Base-by-base conservation (phyloP, 1,284 basidiomycete species). In the Coniferiporia weirii region DNA sequence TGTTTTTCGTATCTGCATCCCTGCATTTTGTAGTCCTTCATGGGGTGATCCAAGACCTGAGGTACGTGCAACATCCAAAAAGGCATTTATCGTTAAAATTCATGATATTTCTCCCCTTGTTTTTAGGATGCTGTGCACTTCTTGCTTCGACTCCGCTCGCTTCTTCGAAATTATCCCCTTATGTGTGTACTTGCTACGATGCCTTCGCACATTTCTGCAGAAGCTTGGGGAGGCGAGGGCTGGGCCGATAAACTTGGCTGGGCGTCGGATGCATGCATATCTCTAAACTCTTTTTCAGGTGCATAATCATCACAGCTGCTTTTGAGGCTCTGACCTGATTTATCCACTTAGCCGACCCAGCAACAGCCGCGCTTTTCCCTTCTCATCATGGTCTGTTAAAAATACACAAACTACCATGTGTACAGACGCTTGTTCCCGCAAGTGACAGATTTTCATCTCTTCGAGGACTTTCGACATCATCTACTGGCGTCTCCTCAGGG, bases 311-410 rank as follows among this genome's bases (percentile, higher is more conserved):
- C 36, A 12, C 47, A 15, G 36, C 22, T 48, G 13, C 35, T 43
- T 20, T 52, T 36, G 19, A 45, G 12, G 32, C 3, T 58, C 22
- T 52, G 4, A 54, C 63, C 54, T 6, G 51, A 54, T 36, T 49
- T 53, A 6, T 48, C 17, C 34, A 35, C 20, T 61, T 45, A 91
- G 89, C 77, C 17, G 82, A 92, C 66, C 87, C 88, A 34, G 76
- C 82, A 15, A 74, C 91, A 27, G 72, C 82, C 6, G 72, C 79
- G 1, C 75, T 83, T 52, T 95, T 95, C 70, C 88, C 92, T 40
- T 82, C 85, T 5, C 85, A 94, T 67, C 91, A 95, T 70, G 95
- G 95, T 8, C 73, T 95, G 53, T 76, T 96, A 17, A 82, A 84
- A 50, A 81, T 93, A 34, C 84, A 89, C 64, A 77, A 81, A 10